Percentiles rank a stretch among this genome's conserved stretches.
phyloP scores from a whole-genome alignment of 2,329 filamentous ascomycete species.

The Clonostachys rosea region DNA sequence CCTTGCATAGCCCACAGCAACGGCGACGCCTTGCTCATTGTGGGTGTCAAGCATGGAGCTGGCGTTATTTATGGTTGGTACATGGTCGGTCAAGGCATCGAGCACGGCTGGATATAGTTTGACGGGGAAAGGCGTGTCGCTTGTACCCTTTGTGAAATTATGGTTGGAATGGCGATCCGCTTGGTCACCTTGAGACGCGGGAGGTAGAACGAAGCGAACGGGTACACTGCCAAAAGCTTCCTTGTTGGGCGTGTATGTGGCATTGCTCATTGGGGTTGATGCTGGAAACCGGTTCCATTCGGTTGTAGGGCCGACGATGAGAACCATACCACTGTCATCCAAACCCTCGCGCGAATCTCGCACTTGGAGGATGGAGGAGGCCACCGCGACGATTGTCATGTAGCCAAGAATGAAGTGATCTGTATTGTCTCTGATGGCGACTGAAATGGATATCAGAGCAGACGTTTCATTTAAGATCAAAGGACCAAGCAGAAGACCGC shows the following conservation, averaged over 20 bases:
- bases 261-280: conserved; percentile 37
- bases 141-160: conserved; percentile 37
- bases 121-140: conserved; percentile 50
- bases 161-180: conserved; percentile 43
- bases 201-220: conserved; percentile 60
- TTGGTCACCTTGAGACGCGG: conserved; percentile 30
- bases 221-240: conserved; percentile 31
- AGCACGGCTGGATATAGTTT: conserved; percentile 58
- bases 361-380: conserved; percentile 57
- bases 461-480: conserved; percentile 67
- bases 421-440: conserved; percentile 67
- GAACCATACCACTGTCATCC: conserved; percentile 62
- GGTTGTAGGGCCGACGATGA: conserved; percentile 66
- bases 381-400: conserved; percentile 75
- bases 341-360: conserved; percentile 64
- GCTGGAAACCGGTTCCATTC: conserved; percentile 60
- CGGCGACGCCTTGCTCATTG: conserved; percentile 66
- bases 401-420: conserved; percentile 69
- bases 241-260: conserved; percentile 31
- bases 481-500: conserved; percentile 71
- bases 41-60: conserved; percentile 62
- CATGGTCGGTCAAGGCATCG: conserved; percentile 50
- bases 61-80: conserved; percentile 56
- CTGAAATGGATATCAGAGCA: conserved; percentile 74
- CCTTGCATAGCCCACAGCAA: conserved; percentile 78